A percentile compares a stretch with the other conserved stretches of the same genome.
These are phyloP conservation scores for Antitrichia curtipendula DNA, from an alignment of 225 moss, liverwort and hornwort species.

Conservation along the genomic window DNA sequence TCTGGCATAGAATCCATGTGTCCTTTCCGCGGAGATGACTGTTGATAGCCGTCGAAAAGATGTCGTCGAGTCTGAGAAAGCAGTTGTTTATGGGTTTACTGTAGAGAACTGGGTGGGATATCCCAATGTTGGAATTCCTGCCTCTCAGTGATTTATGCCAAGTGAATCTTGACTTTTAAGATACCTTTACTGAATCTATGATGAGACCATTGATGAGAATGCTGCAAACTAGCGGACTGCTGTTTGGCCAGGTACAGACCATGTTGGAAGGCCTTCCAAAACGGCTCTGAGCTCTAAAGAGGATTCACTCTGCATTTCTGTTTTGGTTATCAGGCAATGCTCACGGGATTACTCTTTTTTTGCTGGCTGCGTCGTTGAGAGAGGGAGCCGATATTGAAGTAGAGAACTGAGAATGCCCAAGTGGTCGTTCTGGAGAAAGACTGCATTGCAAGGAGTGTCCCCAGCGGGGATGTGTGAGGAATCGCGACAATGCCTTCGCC, in stretches of 20 bases:
- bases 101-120: background rate
- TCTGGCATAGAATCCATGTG: background rate
- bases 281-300: background rate
- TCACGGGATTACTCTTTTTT: background rate
- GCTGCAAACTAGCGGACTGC: background rate
- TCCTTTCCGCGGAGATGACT: background rate
- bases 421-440: background rate
- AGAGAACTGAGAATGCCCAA: background rate
- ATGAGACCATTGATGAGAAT: background rate
- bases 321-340: background rate
- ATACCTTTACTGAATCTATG: background rate
- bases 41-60: background rate
- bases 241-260: background rate
- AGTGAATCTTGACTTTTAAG: background rate
- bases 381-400: background rate
- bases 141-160: background rate
- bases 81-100: background rate
- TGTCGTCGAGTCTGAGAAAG: background rate
- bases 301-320: background rate
- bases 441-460: background rate
- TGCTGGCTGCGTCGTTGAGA: background rate
- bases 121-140: background rate
- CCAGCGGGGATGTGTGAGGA: constrained; percentile 32
- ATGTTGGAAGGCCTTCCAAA: background rate
- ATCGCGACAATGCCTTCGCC: constrained; percentile 36